These are phyloP conservation scores for Sporothrix curviconia DNA, from an alignment of 2,329 filamentous ascomycete species.

Conservation along the genomic window DNA sequence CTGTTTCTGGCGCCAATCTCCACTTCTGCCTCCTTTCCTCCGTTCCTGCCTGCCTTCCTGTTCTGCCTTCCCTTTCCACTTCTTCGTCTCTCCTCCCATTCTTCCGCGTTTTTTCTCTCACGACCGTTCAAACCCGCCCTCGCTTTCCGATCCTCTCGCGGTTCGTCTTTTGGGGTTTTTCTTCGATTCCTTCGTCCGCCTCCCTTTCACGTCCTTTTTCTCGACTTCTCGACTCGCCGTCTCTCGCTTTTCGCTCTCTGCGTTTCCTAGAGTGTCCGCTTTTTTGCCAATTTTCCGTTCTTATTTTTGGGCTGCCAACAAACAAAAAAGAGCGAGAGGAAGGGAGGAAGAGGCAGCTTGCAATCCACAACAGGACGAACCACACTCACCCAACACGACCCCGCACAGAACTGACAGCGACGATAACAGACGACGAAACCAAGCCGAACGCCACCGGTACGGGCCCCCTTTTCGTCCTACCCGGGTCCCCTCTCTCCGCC, in stretches of 20 bases:
- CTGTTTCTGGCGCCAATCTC: not conserved
- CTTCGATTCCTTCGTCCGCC: not conserved
- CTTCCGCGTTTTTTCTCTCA: not conserved
- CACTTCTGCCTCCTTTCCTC: not conserved
- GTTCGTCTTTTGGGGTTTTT: too few species aligned
- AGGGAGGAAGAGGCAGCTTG: too few species aligned
- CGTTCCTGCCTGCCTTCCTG: not conserved
- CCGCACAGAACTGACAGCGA: too few species aligned
- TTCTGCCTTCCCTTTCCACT: not conserved
- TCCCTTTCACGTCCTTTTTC: not conserved
- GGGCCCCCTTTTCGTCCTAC: too few species aligned
- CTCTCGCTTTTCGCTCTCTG: not conserved
- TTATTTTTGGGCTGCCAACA: not conserved
- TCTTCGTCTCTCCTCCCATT: not conserved
- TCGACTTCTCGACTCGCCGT: not conserved
- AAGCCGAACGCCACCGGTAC: too few species aligned
- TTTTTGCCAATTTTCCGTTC: not conserved
- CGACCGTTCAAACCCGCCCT: too few species aligned
- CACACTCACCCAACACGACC: too few species aligned
- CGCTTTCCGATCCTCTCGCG: too few species aligned
- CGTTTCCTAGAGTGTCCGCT: not conserved
- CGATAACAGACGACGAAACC: too few species aligned
- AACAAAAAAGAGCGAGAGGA: not conserved
- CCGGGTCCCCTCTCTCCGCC: too few species aligned
- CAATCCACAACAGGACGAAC: too few species aligned